Conservation (phyloP, 805 yeast genomes). For the Suhomyces faveliae region DNA sequence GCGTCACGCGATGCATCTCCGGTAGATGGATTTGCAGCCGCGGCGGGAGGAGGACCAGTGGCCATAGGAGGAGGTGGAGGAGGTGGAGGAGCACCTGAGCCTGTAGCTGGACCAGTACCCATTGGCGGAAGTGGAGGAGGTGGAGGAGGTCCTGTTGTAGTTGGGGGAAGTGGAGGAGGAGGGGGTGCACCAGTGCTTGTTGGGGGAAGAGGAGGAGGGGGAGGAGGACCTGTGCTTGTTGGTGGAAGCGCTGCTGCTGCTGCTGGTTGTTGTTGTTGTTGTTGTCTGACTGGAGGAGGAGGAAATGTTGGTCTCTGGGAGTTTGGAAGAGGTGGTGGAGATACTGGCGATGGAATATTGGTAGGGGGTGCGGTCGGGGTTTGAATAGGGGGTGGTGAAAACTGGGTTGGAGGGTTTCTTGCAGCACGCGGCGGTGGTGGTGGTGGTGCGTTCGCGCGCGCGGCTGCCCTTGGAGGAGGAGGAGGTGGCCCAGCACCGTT, state of each 20-base stretch:
- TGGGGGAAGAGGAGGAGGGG: constrained; percentile 19
- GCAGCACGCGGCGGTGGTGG: constrained; percentile 16
- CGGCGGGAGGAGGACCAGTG: constrained; percentile 44
- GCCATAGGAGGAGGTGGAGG: constrained; percentile 19
- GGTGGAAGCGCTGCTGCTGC: constrained; percentile 10
- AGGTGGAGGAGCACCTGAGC: constrained; percentile 18
- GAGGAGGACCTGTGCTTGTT: constrained; percentile 11
- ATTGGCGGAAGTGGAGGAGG: constrained; percentile 23
- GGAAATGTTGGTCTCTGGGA: constrained; percentile 31
- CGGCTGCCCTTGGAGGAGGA: constrained; percentile 20
- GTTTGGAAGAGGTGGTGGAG: constrained; percentile 34
- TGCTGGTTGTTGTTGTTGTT: constrained; percentile 10
- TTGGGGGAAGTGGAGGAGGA: constrained; percentile 24
- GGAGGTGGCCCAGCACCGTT: constrained; percentile 34
- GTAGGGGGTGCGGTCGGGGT: constrained; percentile 10
- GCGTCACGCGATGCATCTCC: constrained; percentile 73
- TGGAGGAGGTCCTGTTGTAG: constrained; percentile 16
- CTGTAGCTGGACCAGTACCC: background rate
- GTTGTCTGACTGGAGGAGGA: constrained; percentile 15
- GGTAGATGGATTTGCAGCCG: constrained; percentile 28
- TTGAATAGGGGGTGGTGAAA: constrained; percentile 16
- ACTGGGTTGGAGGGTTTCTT: constrained; percentile 9
- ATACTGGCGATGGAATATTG: constrained; percentile 15
- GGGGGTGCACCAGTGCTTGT: constrained; percentile 23
- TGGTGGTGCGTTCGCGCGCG: constrained; percentile 16